A percentile compares a stretch with the other conserved stretches of the same genome.
Conservation (phyloP, 768 basidiomycete species). For the Tricholoma saponaceum region DNA sequence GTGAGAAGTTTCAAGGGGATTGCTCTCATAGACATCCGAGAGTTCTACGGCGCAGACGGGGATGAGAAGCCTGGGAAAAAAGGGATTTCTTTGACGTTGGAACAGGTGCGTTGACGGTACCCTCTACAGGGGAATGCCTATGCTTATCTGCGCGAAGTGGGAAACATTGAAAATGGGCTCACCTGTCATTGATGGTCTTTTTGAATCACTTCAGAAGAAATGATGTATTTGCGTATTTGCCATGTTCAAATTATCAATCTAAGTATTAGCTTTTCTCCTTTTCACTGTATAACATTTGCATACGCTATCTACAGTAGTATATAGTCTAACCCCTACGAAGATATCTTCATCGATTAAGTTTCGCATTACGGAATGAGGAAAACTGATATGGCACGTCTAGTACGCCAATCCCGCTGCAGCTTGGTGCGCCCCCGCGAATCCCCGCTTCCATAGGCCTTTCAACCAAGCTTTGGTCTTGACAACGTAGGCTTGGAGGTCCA, state of each 20-base stretch:
- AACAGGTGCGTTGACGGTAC: conserved; percentile 46
- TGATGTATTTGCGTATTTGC: background rate
- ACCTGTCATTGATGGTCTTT: conserved; percentile 47
- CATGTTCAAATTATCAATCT: background rate
- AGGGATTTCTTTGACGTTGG: conserved; percentile 61
- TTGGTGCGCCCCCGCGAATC: conserved; percentile 61
- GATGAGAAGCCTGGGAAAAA: conserved; percentile 79
- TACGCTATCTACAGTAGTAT: background rate
- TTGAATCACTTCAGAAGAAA: conserved; percentile 33
- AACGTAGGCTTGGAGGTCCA: conserved; percentile 59
- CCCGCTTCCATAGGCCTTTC: conserved; percentile 53
- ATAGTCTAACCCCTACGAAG: background rate
- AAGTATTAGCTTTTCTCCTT: background rate
- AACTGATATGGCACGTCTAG: conserved; percentile 1
- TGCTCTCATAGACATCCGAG: conserved; percentile 65
- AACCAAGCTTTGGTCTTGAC: conserved; percentile 61
- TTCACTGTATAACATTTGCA: background rate
- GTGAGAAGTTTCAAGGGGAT: conserved; percentile 49
- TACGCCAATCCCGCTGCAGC: conserved; percentile 67
- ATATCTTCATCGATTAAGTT: background rate
- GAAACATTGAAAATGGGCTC: conserved; percentile 42
- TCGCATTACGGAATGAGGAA: conserved; percentile 5
- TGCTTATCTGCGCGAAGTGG: conserved; percentile 40
- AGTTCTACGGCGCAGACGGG: conserved; percentile 53
- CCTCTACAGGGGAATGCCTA: background rate